phyloP scores from a whole-genome alignment of 106 monocot genomes.

The Gastrodia elata region DNA sequence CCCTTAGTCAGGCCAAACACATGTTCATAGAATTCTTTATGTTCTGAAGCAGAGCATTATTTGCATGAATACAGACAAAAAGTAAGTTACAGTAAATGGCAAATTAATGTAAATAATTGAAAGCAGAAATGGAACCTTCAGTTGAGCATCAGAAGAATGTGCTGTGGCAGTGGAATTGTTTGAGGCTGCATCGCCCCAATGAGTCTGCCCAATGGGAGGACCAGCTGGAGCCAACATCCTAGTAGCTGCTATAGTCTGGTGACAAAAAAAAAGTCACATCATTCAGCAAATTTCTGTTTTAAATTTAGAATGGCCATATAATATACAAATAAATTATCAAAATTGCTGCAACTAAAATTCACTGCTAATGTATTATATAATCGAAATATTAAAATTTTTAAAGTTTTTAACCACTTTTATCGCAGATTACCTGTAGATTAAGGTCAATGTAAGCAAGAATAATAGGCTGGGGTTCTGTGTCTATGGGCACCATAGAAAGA shows the following conservation, averaged over 20 bases:
- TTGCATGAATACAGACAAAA: too few relatives aligned
- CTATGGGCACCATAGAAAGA: slow-evolving; percentile 98
- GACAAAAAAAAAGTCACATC: background rate
- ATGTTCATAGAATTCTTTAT: too few relatives aligned
- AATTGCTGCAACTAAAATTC: background rate
- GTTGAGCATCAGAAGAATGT: slow-evolving; percentile 90
- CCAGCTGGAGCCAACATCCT: slow-evolving; percentile 95
- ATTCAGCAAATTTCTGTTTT: background rate
- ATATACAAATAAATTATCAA: background rate
- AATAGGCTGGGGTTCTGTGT: slow-evolving; percentile 91
- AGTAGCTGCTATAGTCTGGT: slow-evolving; percentile 93
- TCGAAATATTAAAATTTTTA: too few relatives aligned
- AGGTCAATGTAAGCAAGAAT: slow-evolving; percentile 98
- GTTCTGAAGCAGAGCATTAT: too few relatives aligned
- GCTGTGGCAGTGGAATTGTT: slow-evolving; percentile 53
- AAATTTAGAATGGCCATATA: background rate
- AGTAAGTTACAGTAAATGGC: background rate
- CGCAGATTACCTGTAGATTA: slow-evolving; percentile 74
- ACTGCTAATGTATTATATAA: too few relatives aligned
- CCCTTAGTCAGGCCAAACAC: too few relatives aligned
- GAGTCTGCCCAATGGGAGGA: slow-evolving; percentile 71
- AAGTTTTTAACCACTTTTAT: too few relatives aligned
- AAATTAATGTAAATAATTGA: background rate
- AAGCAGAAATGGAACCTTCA: slow-evolving; percentile 49
- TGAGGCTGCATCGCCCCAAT: slow-evolving; percentile 90